These are phyloP conservation scores for Botrytis hyacinthi DNA, from an alignment of 2,329 filamentous ascomycete species.

Conservation along the genomic window DNA sequence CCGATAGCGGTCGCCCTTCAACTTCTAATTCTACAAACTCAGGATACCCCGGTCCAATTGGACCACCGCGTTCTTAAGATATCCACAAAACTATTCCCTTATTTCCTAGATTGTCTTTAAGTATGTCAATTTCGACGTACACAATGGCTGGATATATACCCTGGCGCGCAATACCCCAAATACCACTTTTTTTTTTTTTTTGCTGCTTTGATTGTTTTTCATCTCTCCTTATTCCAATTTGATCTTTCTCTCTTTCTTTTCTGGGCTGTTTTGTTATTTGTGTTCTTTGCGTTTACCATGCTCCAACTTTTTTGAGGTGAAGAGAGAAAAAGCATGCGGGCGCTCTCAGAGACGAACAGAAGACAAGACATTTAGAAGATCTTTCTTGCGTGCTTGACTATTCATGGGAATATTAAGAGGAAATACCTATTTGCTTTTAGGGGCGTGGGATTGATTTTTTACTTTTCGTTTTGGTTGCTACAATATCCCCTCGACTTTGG, in stretches of 20 bases:
- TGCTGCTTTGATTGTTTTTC: constrained; percentile 33
- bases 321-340: constrained; percentile 32
- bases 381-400: constrained; percentile 19
- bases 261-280: constrained; percentile 8
- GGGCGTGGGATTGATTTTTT: constrained; percentile 19
- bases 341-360: constrained; percentile 19
- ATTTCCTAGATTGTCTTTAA: constrained; percentile 35
- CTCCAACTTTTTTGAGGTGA: constrained; percentile 20
- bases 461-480: constrained; percentile 17
- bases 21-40: constrained; percentile 94
- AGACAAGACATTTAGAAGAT: constrained; percentile 35
- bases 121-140: constrained; percentile 28
- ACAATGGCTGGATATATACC: constrained; percentile 40
- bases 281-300: constrained; percentile 13
- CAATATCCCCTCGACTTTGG: constrained; percentile 13
- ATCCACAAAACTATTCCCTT: constrained; percentile 30
- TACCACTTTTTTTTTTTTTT: constrained; percentile 34
- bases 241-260: constrained; percentile 22
- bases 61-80: constrained; percentile 71
- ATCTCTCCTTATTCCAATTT: constrained; percentile 20
- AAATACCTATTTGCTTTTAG: constrained; percentile 39
- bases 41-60: constrained; percentile 92
- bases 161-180: constrained; percentile 40
- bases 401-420: constrained; percentile 32
- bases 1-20: constrained; percentile 86